Conservation (phyloP, 1,284 basidiomycete genomes). For the Ceratobasidium sp. region DNA sequence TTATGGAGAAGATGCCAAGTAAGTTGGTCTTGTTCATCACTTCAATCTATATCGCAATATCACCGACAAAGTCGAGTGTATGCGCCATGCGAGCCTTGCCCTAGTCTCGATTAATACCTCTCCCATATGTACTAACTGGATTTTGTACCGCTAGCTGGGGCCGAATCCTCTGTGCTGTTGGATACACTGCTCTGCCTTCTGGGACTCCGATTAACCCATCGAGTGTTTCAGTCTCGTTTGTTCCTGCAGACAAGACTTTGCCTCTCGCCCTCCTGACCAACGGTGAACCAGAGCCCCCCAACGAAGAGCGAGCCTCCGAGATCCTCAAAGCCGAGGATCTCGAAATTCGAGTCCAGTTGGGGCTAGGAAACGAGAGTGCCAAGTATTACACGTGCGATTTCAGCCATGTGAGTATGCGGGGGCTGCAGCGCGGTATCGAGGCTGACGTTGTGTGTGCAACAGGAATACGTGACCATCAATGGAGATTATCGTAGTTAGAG, state of each 20-base stretch:
- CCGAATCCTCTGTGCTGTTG: conserved; percentile 90
- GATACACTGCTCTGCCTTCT: conserved; percentile 68
- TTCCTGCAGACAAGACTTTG: conserved; percentile 62
- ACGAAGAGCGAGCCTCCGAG: conserved; percentile 85
- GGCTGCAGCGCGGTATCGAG: too few species aligned
- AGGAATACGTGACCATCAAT: conserved; percentile 64
- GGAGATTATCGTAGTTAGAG: conserved; percentile 50
- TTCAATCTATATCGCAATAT: too few species aligned
- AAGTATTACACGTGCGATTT: conserved; percentile 98
- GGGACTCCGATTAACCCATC: conserved; percentile 70
- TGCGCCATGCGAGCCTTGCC: too few species aligned
- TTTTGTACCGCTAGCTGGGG: conserved; percentile 77
- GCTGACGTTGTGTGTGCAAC: conserved; percentile 21
- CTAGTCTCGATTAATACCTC: too few species aligned
- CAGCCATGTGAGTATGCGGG: conserved; percentile 77
- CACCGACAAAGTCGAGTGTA: too few species aligned
- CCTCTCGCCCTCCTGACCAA: conserved; percentile 78
- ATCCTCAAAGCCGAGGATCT: conserved; percentile 87
- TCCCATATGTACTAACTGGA: too few species aligned
- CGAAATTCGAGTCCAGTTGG: conserved; percentile 83
- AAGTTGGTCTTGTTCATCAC: conserved; percentile 55
- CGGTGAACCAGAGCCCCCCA: conserved; percentile 89
- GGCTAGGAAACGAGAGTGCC: conserved; percentile 74
- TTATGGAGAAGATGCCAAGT: conserved; percentile 98
- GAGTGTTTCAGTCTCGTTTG: conserved; percentile 86